Conservation (phyloP, 1,284 basidiomycete genomes). For the Athelia psychrophila region DNA sequence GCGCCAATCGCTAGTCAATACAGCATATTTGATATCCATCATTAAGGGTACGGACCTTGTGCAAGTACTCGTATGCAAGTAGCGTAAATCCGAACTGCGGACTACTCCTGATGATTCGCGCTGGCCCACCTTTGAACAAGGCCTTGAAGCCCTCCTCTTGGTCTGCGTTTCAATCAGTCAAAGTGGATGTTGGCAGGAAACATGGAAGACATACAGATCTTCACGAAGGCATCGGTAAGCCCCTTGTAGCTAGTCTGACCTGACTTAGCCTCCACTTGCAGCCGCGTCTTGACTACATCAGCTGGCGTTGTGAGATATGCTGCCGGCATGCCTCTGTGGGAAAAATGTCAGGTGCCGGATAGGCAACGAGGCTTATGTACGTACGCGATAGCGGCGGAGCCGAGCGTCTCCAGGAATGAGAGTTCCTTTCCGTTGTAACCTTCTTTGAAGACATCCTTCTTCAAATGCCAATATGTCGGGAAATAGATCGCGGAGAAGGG, state of each 20-base stretch:
- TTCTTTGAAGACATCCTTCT: conserved; percentile 94
- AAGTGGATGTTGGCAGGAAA: conserved; percentile 8
- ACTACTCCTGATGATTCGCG: conserved; percentile 85
- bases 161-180: conserved; percentile 38
- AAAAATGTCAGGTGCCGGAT: conserved; percentile 16
- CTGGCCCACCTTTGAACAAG: conserved; percentile 94
- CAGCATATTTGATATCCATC: conserved; percentile 1
- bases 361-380: conserved; percentile 26
- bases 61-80: conserved; percentile 82
- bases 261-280: conserved; percentile 93
- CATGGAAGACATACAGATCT: conserved; percentile 64
- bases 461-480: conserved; percentile 79
- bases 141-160: conserved; percentile 87
- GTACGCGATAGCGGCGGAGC: conserved; percentile 80
- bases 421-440: conserved; percentile 95
- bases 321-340: conserved; percentile 87
- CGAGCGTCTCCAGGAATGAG: conserved; percentile 87
- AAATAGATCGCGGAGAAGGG: conserved; percentile 90
- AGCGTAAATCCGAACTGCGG: conserved; percentile 94
- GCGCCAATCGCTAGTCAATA: not conserved
- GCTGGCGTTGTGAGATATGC: conserved; percentile 85
- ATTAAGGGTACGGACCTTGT: conserved; percentile 50
- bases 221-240: conserved; percentile 84
- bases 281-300: conserved; percentile 98
- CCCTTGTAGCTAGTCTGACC: conserved; percentile 96